These are phyloP conservation scores for Epichloe gansuensis DNA, from an alignment of 2,329 filamentous ascomycete genomes.

Conservation along the genomic window DNA sequence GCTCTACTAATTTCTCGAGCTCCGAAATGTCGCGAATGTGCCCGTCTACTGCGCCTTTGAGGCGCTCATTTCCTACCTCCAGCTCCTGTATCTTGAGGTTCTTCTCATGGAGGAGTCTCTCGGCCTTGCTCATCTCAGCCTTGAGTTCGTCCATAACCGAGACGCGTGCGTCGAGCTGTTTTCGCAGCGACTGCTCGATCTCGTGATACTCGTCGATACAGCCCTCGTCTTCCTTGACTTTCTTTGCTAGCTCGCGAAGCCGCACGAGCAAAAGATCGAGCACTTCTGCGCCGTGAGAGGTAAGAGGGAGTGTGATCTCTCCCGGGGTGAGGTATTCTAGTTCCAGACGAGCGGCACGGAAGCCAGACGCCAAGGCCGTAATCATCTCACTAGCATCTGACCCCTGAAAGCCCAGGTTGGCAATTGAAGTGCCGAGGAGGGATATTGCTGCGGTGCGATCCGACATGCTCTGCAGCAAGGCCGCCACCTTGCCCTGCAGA, in stretches of 20 bases:
- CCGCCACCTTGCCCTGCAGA: constrained; percentile 31
- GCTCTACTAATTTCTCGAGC: constrained; percentile 38
- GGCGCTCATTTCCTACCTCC: constrained; percentile 35
- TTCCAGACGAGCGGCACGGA: constrained; percentile 46
- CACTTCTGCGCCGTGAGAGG: constrained; percentile 40
- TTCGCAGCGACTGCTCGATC: constrained; percentile 41
- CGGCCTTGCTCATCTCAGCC: constrained; percentile 26
- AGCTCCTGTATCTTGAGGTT: constrained; percentile 32
- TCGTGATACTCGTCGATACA: constrained; percentile 48
- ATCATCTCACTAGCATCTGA: constrained; percentile 37
- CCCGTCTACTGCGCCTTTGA: constrained; percentile 38
- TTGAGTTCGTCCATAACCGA: constrained; percentile 36
- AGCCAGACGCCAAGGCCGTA: constrained; percentile 31
- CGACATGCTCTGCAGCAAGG: constrained; percentile 32
- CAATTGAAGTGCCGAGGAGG: constrained; percentile 33
- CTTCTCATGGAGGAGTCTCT: constrained; percentile 23
- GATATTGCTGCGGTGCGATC: constrained; percentile 36
- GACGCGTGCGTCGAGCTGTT: constrained; percentile 43
- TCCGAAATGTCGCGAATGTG: constrained; percentile 43
- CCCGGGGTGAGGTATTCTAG: constrained; percentile 51
- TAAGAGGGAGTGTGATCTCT: constrained; percentile 41
- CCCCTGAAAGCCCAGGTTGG: constrained; percentile 38
- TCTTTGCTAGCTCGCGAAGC: constrained; percentile 36
- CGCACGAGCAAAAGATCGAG: constrained; percentile 41
- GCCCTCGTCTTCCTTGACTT: constrained; percentile 36